Base-by-base conservation (phyloP, 805 yeast species). In the Phaffomyces thermotolerans region DNA sequence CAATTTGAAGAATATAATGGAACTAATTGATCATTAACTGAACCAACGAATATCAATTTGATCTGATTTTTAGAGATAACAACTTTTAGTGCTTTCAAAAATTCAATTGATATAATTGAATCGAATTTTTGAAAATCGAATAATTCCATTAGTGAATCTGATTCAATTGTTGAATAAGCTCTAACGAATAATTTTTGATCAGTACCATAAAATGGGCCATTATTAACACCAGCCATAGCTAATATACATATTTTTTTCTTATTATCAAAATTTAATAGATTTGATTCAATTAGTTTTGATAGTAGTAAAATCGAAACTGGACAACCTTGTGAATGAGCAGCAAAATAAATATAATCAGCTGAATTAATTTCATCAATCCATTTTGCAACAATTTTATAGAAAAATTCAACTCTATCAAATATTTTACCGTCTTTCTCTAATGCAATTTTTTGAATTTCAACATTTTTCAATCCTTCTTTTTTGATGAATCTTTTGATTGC, bases 311-410 rank as follows among this genome's bases (percentile, higher is more conserved):
- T 79, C 0, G 95, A 77, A 0, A 93, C 98, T 0, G 96, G 97
- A 38, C 91, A 81, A 0, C 99, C 99, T 62, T 91, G 99, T 0
- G 97, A 90, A 63, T 91, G 99, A 1, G 95, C 81, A 2, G 96
- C 96, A 49, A 91, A 76, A 58, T 83, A 88, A n/a, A 91, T 77
- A 49, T 84, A 83, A 62, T 91, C 98, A 0, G 96, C 91, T n/a
- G 68, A 48, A 37, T 67, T 66, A 3, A 71, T 53, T 44, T 69
- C 71, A 32, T 67, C 64, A 18, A 62, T 54, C 87, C 91, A 85
- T 57, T 79, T 81, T 51, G 71, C 68, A 61, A 91, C 68, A 36
- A 87, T 75, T 29, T 79, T 77, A 48, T 79, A 84, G 52, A 91
- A 87, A 53, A 78, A 85, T 34, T 81, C 82, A 8, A 91, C 96